Conservation (phyloP, 2,329 filamentous ascomycete species). For the Cercospora sp. region DNA sequence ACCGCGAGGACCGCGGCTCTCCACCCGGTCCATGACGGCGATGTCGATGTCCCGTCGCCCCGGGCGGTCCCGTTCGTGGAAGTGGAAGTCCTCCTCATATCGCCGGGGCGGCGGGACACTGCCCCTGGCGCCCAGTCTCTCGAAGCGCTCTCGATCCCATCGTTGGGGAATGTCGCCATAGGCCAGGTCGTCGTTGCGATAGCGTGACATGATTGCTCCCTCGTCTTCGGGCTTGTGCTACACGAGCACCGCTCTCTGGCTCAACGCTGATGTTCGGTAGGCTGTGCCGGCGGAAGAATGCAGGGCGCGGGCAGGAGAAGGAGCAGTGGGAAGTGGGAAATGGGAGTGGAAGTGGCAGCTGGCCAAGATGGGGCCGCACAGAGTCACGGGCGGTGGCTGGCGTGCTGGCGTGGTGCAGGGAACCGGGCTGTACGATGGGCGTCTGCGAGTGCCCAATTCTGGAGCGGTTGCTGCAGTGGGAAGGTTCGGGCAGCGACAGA, state of each 20-base stretch:
- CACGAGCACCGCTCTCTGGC: background rate
- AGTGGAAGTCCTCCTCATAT: conserved; percentile 49
- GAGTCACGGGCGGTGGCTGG: background rate
- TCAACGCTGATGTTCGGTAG: background rate
- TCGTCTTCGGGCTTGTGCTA: background rate
- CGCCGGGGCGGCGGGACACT: conserved; percentile 22
- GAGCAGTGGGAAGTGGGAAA: background rate
- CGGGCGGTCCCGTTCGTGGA: conserved; percentile 41
- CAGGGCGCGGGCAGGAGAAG: background rate
- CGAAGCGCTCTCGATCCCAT: conserved; percentile 55
- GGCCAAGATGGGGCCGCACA: background rate
- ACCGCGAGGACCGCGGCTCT: conserved; percentile 35
- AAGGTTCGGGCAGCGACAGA: background rate
- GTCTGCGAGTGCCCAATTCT: background rate
- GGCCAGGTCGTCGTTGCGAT: conserved; percentile 44
- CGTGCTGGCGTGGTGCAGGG: background rate
- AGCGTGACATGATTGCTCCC: conserved; percentile 31
- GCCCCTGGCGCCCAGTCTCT: conserved; percentile 45
- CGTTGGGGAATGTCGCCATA: conserved; percentile 49
- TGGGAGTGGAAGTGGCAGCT: background rate
- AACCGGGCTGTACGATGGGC: background rate
- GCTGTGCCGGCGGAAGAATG: background rate
- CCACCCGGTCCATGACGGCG: conserved; percentile 45
- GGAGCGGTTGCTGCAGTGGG: background rate
- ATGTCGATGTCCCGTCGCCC: conserved; percentile 46